phyloP scores from a whole-genome alignment of 2,329 filamentous ascomycete species.

The Lecanicillium sp. region DNA sequence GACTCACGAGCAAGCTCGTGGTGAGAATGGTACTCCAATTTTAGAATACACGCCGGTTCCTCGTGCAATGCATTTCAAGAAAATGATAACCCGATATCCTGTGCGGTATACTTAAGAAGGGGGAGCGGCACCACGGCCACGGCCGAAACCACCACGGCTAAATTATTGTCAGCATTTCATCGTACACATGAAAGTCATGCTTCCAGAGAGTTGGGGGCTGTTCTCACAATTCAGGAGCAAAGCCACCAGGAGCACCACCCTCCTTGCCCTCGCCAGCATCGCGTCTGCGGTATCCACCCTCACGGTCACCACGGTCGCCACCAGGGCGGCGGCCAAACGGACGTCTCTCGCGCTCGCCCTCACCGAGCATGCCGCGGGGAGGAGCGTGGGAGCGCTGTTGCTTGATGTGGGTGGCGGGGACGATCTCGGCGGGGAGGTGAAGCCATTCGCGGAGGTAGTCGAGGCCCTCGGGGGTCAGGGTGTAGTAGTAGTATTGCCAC shows the following conservation, averaged over 20 bases:
- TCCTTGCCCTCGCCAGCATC: conserved; percentile 84
- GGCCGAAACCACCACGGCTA: conserved; percentile 81
- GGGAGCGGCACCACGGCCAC: conserved; percentile 74
- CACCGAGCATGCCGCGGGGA: conserved; percentile 96
- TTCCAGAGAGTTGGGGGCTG: conserved; percentile 3
- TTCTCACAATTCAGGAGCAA: conserved; percentile 80
- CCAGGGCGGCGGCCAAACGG: conserved; percentile 54
- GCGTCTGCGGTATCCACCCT: conserved; percentile 88
- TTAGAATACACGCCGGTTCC: conserved; percentile 41
- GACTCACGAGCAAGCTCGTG: conserved; percentile 32
- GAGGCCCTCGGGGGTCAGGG: conserved; percentile 97
- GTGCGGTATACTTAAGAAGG: conserved; percentile 47
- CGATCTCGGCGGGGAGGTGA: conserved; percentile 98
- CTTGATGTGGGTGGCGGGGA: conserved; percentile 99
- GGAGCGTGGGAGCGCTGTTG: conserved; percentile 98
- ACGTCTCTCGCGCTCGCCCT: conserved; percentile 72
- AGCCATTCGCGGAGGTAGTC: conserved; percentile 99
- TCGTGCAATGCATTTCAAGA: conserved; percentile 35
- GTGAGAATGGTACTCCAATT: conserved; percentile 32
- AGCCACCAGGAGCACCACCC: conserved; percentile 85
- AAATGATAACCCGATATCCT: conserved; percentile 34
- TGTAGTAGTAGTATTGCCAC: conserved; percentile 99
- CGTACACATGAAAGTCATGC: not conserved
- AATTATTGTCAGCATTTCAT: conserved; percentile 26
- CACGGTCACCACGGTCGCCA: conserved; percentile 69